Evolutionary conservation across 306 rosid genomes (phyloP).

Genomic region (Vigna nakashimae): DNA sequence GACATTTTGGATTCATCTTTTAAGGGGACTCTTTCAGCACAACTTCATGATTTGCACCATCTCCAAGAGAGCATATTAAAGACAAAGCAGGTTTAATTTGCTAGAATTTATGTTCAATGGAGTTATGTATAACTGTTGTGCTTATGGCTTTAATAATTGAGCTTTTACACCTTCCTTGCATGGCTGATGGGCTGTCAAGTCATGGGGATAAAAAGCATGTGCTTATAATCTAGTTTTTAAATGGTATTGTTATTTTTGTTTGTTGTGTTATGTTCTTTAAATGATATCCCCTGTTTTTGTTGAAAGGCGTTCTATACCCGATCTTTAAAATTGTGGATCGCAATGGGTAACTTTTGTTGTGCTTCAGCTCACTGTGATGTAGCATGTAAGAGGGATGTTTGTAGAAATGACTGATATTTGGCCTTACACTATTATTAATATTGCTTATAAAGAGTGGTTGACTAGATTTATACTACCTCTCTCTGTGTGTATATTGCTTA

Average conservation of each 20-base stretch:
- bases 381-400: constrained; percentile 1
- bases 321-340: constrained; percentile 23
- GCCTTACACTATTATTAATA: constrained; percentile 23
- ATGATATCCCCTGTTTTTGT: neutral
- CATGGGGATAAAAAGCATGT: constrained; percentile 23
- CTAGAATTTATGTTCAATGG: constrained; percentile 34
- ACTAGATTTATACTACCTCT: constrained; percentile 19
- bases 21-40: constrained; percentile 85
- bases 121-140: constrained; percentile 13
- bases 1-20: constrained; percentile 91
- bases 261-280: constrained; percentile 11
- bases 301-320: neutral
- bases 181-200: constrained; percentile 22
- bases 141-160: constrained; percentile 27
- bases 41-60: constrained; percentile 75
- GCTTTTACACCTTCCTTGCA: constrained; percentile 24
- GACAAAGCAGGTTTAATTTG: constrained; percentile 83
- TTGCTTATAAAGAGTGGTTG: constrained; percentile 29
- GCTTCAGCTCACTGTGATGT: neutral
- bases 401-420: constrained; percentile 23
- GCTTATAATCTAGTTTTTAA: neutral
- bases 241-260: constrained; percentile 21
- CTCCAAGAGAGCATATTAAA: constrained; percentile 86
- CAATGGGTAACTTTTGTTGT: constrained; percentile 4
- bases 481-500: constrained; percentile 31